phyloP scores from a whole-genome alignment of 225 moss, liverwort and hornwort species.

The Sphagnum contortum region DNA sequence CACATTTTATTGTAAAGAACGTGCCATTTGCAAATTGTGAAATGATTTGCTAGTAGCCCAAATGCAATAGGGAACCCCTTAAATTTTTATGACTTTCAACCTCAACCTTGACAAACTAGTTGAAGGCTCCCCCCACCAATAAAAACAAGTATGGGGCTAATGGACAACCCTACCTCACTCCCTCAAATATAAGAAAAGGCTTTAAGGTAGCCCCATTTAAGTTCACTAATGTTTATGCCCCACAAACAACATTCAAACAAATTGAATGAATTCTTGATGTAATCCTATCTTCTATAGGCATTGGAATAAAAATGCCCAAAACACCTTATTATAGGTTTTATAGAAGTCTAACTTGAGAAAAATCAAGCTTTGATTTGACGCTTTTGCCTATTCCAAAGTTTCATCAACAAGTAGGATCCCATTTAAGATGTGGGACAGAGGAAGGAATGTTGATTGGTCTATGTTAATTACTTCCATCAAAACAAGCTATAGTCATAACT shows the following conservation, averaged over 20 bases:
- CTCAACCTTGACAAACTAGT: not conserved
- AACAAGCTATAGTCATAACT: not conserved
- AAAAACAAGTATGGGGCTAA: not conserved
- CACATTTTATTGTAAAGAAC: not conserved
- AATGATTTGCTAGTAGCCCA: not conserved
- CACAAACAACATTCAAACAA: not conserved
- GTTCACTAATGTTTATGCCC: not conserved
- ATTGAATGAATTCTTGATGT: not conserved
- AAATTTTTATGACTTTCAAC: not conserved
- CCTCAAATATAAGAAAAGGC: not conserved
- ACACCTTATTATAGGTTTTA: not conserved
- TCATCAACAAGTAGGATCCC: not conserved
- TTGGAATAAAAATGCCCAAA: not conserved
- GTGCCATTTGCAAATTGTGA: not conserved
- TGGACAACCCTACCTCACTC: conserved; percentile 1
- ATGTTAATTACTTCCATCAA: not conserved
- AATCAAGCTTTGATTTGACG: not conserved
- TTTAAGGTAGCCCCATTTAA: not conserved
- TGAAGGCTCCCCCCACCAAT: not conserved
- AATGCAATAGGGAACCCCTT: not conserved
- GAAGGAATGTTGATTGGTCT: not conserved
- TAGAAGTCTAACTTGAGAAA: not conserved
- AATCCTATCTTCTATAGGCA: not conserved
- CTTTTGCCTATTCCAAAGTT: not conserved
- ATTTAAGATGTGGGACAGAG: not conserved